Evolutionary conservation across 306 rosid species (phyloP).

Genomic region (Begonia masoniana): DNA sequence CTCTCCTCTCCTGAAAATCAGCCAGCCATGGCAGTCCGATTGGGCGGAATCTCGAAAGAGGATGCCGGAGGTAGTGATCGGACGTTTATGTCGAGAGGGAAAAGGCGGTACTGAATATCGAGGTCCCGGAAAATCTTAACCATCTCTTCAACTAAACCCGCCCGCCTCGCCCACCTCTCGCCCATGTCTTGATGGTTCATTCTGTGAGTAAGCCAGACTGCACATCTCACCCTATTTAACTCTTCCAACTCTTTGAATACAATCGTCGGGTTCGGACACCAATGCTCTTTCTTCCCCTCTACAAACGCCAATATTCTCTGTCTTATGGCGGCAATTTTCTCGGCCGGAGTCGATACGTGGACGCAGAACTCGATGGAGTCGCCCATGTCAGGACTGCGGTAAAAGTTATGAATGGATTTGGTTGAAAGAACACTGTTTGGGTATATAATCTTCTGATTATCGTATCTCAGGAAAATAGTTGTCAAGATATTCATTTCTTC

Average conservation of each 20-base stretch:
- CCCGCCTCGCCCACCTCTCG: conserved; percentile 56
- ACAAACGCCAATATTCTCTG: conserved; percentile 55
- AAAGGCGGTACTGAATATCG: conserved; percentile 62
- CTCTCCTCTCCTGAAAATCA: conserved; percentile 6
- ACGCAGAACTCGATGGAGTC: conserved; percentile 62
- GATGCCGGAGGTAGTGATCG: conserved; percentile 38
- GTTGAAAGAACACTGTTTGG: conserved; percentile 75
- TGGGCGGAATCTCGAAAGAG: conserved; percentile 38
- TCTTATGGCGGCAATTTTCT: conserved; percentile 42
- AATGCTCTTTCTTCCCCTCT: conserved; percentile 77
- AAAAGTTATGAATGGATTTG: conserved; percentile 54
- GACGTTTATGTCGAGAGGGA: conserved; percentile 53
- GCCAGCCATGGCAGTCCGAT: conserved; percentile 23
- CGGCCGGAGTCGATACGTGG: conserved; percentile 66
- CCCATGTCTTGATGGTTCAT: conserved; percentile 86
- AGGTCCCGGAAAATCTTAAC: conserved; percentile 54
- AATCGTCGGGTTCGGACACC: conserved; percentile 57
- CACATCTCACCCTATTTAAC: conserved; percentile 36
- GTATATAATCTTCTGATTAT: conserved; percentile 40
- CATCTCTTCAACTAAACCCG: conserved; percentile 63
- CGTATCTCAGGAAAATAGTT: conserved; percentile 67
- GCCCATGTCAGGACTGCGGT: conserved; percentile 91
- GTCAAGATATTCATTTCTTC: conserved; percentile 98
- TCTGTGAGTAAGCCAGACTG: conserved; percentile 60
- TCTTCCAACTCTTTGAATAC: conserved; percentile 47